Base-by-base conservation (phyloP, 164 flowering plant genomes). In the Nelumbo lutea region DNA sequence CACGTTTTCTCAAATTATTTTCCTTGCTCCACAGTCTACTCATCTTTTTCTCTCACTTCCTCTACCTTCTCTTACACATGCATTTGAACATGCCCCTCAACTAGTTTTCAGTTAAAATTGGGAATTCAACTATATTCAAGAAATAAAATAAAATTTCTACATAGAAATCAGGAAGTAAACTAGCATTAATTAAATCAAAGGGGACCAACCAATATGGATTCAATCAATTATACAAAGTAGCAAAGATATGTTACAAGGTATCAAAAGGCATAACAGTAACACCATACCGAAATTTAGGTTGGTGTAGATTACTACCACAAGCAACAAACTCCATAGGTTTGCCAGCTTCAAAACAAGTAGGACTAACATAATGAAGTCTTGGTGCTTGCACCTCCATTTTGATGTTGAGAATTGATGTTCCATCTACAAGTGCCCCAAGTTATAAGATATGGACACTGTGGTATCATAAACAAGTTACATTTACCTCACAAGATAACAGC, bases 261-360 rank as follows among this genome's bases (percentile, higher is more conserved):
- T 50, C 53, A 2, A 13, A 6, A 2, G 1, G 11, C 1, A 6
- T 2, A 50, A 50, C 8, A 50, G 11, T 9, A 62, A 10, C 58
- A 48, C 2, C 65, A 67, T 87, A 95, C 98, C 90, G 81, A 71
- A 86, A 84, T 76, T 88, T 89, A 47, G 89, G 79, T 73, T 87
- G 97, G 65, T 79, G 76, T 38, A 95, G 79, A 74, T 92, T 82
- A 75, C 87, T 89, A 66, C 98, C 98, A 81, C 98, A 91, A 57
- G 77, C 90, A 63, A 87, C 69, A 75, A 95, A 87, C 77, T 89
- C 96, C 83, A 90, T 84, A 38, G 98, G 91, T 71, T 84, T 84
- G 61, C 98, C 98, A 74, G 97, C 96, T 79, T 89, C 97, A 76
- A 95, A 95, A 76, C 78, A 92, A 61, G 67, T 73, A 69, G 98